Conservation (phyloP, 2,329 filamentous ascomycete genomes). For the Aspergillus sp. region DNA sequence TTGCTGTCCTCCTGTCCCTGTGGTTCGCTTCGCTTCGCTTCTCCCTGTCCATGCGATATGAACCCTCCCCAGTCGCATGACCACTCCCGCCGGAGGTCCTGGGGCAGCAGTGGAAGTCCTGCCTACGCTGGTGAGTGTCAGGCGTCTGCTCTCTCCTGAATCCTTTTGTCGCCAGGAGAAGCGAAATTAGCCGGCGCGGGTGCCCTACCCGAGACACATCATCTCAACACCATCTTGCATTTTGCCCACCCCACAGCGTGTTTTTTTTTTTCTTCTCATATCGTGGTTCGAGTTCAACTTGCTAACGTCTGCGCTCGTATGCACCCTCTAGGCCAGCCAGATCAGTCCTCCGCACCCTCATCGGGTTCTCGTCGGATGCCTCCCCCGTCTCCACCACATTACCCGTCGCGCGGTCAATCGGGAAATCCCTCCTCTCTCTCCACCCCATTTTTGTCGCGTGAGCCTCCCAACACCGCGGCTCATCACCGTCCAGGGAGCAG, state of each 20-base stretch:
- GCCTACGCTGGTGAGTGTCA: constrained; percentile 38
- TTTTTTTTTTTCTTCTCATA: neutral
- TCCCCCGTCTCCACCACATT: constrained; percentile 52
- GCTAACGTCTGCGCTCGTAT: constrained; percentile 13
- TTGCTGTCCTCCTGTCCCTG: neutral
- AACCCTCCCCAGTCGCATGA: constrained; percentile 35
- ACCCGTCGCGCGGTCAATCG: constrained; percentile 42
- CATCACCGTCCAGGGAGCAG: constrained; percentile 61
- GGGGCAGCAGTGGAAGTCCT: constrained; percentile 38
- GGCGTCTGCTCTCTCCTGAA: constrained; percentile 12
- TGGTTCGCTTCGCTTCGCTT: neutral
- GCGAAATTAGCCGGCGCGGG: constrained; percentile 3
- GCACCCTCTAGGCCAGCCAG: constrained; percentile 25
- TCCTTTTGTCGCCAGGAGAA: constrained; percentile 8
- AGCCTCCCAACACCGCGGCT: constrained; percentile 53
- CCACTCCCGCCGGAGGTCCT: constrained; percentile 34
- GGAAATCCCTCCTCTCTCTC: constrained; percentile 41
- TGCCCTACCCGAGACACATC: neutral
- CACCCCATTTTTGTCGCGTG: constrained; percentile 49
- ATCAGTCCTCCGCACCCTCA: constrained; percentile 32
- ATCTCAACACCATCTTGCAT: neutral
- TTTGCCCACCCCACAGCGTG: neutral
- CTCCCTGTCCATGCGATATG: constrained; percentile 32
- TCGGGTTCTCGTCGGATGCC: constrained; percentile 49
- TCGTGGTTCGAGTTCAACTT: neutral